phyloP scores from a whole-genome alignment of 2,329 filamentous ascomycete genomes.

The Emmonsiellopsis sp. region DNA sequence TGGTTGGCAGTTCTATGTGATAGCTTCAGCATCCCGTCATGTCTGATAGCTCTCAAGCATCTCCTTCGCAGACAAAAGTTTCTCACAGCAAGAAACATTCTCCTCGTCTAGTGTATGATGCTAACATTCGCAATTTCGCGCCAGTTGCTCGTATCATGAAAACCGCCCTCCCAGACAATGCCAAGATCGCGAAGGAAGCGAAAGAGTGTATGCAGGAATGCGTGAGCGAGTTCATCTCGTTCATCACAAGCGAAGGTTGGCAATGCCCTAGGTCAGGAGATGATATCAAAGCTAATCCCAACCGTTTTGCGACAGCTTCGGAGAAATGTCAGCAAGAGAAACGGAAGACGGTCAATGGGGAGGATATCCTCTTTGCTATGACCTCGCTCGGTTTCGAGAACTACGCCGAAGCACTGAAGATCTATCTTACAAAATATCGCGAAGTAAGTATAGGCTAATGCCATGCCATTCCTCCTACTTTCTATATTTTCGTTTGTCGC shows the following conservation, averaged over 20 bases:
- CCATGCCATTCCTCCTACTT: conserved; percentile 10
- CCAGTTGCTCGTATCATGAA: conserved; percentile 99
- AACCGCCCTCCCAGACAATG: conserved; percentile 90
- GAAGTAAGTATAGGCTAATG: conserved; percentile 61
- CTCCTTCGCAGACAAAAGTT: background rate
- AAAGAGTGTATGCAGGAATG: conserved; percentile 99
- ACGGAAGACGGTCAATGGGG: conserved; percentile 96
- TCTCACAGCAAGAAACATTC: conserved; percentile 1
- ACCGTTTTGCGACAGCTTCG: conserved; percentile 56
- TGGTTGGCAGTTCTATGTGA: conserved; percentile 6
- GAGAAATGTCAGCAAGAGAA: conserved; percentile 99
- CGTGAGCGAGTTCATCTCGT: conserved; percentile 99
- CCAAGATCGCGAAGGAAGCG: conserved; percentile 97
- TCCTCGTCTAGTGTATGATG: conserved; percentile 51
- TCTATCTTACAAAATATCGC: conserved; percentile 93
- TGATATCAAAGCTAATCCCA: conserved; percentile 4
- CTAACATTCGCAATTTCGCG: conserved; percentile 90
- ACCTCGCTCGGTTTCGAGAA: conserved; percentile 98
- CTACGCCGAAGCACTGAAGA: conserved; percentile 95
- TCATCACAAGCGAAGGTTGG: conserved; percentile 97
- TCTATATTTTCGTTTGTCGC: conserved; percentile 26
- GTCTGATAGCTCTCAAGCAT: conserved; percentile 10
- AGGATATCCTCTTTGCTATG: conserved; percentile 98
- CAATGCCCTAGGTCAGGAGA: conserved; percentile 1
- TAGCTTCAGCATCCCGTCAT: conserved; percentile 3